phyloP scores from a whole-genome alignment of 176 grass and related monocot species.

The Oryza rufipogon region DNA sequence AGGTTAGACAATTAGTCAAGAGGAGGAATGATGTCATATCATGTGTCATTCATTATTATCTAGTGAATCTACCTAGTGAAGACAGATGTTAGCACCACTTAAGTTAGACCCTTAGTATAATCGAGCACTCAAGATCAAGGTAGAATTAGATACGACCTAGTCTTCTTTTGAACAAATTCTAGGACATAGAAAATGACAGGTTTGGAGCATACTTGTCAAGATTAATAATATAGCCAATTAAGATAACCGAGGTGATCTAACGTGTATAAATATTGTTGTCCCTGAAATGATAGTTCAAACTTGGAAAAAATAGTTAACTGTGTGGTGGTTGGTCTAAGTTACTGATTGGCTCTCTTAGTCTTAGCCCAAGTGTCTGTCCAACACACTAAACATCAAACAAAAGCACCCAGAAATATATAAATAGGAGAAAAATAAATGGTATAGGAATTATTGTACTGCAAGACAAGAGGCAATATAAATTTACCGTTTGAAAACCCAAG shows the following conservation, averaged over 20 bases:
- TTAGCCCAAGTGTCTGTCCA: neutral
- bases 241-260: neutral
- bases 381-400: neutral
- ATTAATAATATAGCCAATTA: neutral
- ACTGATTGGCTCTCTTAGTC: neutral
- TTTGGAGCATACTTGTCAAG: neutral
- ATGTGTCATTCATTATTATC: neutral
- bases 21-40: neutral
- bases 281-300: neutral
- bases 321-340: neutral
- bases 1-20: neutral
- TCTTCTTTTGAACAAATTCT: neutral
- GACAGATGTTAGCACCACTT: neutral
- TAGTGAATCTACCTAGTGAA: neutral
- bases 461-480: constrained; percentile 11
- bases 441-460: neutral
- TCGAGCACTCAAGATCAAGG: neutral
- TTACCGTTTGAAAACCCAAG: constrained; percentile 6
- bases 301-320: neutral
- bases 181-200: neutral
- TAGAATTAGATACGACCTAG: neutral
- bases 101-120: neutral
- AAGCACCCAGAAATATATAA: neutral
- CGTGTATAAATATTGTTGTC: neutral
- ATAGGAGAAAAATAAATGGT: neutral